Evolutionary conservation across 192 early-diverging fungal genomes (phyloP), one percentile per base, ranked within the genome.

Genomic region (Coemansia aciculifera): DNA sequence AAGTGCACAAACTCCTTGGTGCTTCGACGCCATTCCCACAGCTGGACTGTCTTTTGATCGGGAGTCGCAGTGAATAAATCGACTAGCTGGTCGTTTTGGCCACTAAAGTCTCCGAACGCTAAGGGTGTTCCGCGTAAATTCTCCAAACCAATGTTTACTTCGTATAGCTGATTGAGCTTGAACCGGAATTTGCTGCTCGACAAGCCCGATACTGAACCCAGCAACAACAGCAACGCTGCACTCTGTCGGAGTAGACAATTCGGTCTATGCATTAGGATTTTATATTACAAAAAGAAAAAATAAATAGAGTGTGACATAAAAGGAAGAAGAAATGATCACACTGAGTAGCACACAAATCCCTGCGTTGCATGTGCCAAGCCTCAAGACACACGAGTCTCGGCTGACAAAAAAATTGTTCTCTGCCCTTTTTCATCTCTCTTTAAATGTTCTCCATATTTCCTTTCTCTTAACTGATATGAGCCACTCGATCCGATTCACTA

Each of bases 71-170:
- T 75, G 67, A 97, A 89, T n/a, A 97, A 62, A 72, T 97, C 95
- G 3, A 91, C 92, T 83, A 81, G 88, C 74, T 93, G 93, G 75
- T 92, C 92, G 29, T 57, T 57, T 32, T 57, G 54, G 13, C 86
- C 86, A 78, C 93, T 91, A 32, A 94, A 92, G 75, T 96, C 94
- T 6, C 87, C 93, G 84, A 94, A 94, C 3, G 93, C 94, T 31
- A 87, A 88, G 10, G 94, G 88, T 8, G 89, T 88, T 23, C 92
- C 93, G 31, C 87, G 80, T 38, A 94, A 68, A 21, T 83, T 73
- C 37, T 85, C 81, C 1, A 95, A 78, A 27, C 88, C 89, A 32
- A 90, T 79, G 49, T 78, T 77, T 2, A 90, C 85, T 43, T 85
- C 80, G 73, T 90, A 89, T 3, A 90, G 84, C 71, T 85, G 83